Conservation (phyloP, 208 protist genomes). For the Acanthamoeba divionensis region DNA sequence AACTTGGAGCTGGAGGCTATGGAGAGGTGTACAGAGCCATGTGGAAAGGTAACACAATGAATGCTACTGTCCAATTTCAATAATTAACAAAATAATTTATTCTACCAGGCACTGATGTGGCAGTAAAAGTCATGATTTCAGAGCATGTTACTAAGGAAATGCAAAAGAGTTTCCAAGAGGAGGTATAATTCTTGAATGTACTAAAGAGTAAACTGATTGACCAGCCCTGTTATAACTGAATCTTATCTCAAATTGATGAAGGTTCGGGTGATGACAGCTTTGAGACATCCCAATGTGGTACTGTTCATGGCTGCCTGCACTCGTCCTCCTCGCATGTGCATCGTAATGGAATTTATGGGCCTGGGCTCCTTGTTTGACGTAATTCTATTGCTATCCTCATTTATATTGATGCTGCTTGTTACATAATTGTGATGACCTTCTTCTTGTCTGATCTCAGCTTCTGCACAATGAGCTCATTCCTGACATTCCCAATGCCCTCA, state of each 20-base stretch:
- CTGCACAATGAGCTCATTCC: constrained; percentile 42
- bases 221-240: too few species aligned
- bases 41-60: constrained; percentile 28
- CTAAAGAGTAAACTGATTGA: too few species aligned
- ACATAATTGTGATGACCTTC: too few species aligned
- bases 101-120: constrained; percentile 4
- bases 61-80: background rate
- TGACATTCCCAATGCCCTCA: background rate
- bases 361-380: background rate
- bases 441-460: too few species aligned
- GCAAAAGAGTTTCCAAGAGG: background rate
- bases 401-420: too few species aligned
- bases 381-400: too few species aligned
- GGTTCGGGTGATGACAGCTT: constrained; percentile 37
- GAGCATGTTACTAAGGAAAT: background rate
- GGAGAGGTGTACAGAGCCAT: background rate
- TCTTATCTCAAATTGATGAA: too few species aligned
- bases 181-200: background rate
- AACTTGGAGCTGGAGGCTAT: background rate
- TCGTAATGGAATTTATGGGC: constrained; percentile 30
- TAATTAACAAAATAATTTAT: background rate
- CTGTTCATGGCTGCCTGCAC: constrained; percentile 37
- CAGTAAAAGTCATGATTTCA: background rate
- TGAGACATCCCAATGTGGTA: constrained; percentile 32
- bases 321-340: constrained; percentile 9